These are phyloP conservation scores for Yarrowia deformans DNA, from an alignment of 805 yeast genomes.

Conservation along the genomic window DNA sequence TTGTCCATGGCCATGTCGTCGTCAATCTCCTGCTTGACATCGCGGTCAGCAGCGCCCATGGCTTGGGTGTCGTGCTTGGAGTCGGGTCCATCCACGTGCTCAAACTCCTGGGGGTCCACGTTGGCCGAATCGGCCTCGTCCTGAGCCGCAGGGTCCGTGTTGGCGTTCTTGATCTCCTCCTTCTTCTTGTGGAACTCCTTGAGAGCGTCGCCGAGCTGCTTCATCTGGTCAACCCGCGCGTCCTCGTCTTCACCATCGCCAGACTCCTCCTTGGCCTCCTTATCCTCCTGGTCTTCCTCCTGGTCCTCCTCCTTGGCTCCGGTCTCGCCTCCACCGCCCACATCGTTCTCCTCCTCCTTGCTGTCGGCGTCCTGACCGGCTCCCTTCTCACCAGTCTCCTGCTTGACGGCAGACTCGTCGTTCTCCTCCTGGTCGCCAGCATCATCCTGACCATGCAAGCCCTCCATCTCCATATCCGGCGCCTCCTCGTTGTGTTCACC, in stretches of 20 bases:
- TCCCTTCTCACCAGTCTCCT: conserved; percentile 57
- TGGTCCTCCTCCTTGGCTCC: conserved; percentile 91
- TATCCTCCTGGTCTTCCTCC: conserved; percentile 67
- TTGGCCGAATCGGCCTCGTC: conserved; percentile 44
- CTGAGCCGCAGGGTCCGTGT: conserved; percentile 52
- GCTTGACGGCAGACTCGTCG: conserved; percentile 56
- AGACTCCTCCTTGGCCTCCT: conserved; percentile 37
- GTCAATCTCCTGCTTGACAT: conserved; percentile 76
- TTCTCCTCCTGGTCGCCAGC: conserved; percentile 60
- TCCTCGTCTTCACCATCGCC: conserved; percentile 56
- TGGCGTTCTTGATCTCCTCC: conserved; percentile 81
- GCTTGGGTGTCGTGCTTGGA: conserved; percentile 88
- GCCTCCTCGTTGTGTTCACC: conserved; percentile 73
- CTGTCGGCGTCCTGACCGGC: conserved; percentile 67
- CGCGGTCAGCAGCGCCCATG: conserved; percentile 84
- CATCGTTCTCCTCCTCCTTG: conserved; percentile 80
- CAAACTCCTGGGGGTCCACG: conserved; percentile 81
- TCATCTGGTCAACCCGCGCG: conserved; percentile 61
- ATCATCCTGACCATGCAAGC: conserved; percentile 80
- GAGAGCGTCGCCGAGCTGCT: conserved; percentile 88
- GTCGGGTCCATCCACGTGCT: conserved; percentile 58
- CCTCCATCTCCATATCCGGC: conserved; percentile 57
- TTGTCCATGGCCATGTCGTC: conserved; percentile 52
- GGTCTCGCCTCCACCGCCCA: conserved; percentile 84
- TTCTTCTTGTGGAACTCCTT: conserved; percentile 91